These are phyloP conservation scores for Geotrichum phurueaensis DNA, from an alignment of 1,139 yeast species.

Conservation along the genomic window DNA sequence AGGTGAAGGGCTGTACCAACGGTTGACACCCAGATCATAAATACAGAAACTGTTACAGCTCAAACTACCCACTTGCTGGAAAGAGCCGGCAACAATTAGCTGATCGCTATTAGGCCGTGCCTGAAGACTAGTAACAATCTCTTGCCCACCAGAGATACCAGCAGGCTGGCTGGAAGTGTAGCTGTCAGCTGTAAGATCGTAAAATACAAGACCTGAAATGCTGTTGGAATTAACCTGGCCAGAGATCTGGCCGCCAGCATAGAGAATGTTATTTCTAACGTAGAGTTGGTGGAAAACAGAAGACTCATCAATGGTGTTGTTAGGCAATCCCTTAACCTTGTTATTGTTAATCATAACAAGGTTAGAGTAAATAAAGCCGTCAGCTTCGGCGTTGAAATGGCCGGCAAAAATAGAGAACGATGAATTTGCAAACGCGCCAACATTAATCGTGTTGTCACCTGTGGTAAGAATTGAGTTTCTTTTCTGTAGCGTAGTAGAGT, in stretches of 20 bases:
- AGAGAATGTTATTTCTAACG: slow-evolving; percentile 41
- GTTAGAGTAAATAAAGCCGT: slow-evolving; percentile 33
- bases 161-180: slow-evolving; percentile 46
- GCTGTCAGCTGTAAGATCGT: slow-evolving; percentile 42
- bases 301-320: slow-evolving; percentile 33
- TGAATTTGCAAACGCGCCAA: slow-evolving; percentile 44
- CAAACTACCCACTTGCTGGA: slow-evolving; percentile 53
- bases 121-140: slow-evolving; percentile 49
- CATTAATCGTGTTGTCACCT: slow-evolving; percentile 25
- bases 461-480: slow-evolving; percentile 22
- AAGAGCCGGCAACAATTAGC: slow-evolving; percentile 73
- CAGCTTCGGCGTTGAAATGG: slow-evolving; percentile 34
- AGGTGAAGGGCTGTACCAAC: slow-evolving; percentile 50
- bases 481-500: slow-evolving; percentile 19
- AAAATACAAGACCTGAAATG: slow-evolving; percentile 45
- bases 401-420: slow-evolving; percentile 54
- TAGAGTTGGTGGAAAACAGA: slow-evolving; percentile 41
- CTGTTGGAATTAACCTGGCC: slow-evolving; percentile 29
- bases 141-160: slow-evolving; percentile 32
- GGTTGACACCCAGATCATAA: slow-evolving; percentile 50
- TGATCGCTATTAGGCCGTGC: slow-evolving; percentile 46
- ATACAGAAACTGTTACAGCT: slow-evolving; percentile 63
- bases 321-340: slow-evolving; percentile 35
- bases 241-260: slow-evolving; percentile 50
- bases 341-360: slow-evolving; percentile 36